Base-by-base conservation (phyloP, 331 rosid species). In the Cydonia oblonga region DNA sequence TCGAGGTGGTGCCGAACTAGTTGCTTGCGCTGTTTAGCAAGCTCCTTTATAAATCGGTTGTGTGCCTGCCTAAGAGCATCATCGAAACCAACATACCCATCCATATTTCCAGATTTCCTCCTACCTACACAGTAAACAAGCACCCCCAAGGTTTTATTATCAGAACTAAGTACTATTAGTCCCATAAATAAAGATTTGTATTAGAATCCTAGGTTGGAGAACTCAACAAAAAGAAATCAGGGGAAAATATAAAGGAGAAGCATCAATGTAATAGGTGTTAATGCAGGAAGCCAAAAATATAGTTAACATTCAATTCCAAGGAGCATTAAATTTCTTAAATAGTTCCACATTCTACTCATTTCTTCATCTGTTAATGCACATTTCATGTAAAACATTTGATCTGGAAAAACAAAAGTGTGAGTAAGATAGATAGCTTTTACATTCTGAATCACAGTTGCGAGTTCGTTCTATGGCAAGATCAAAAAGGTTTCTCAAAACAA, bases 1-100 rank as follows among this genome's bases (percentile, higher is more conserved):
- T 93, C 93, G 64, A 93, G 88, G 78, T 93, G 98, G 79, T 93
- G 93, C 75, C 92, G 76, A 64, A 90, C 96, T 67, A 93, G 87
- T 75, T 87, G 85, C 86, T 93, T 93, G 93, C 92, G 86, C 67
- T 93, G 88, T 86, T 82, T 90, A 66, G 93, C 87, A n/a, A 90
- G 92, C 75, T 93, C 92, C 84, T 79, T 83, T 40, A 89, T 72
- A 70, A 93, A 93, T 49, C 86, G 89, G 83, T 28, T 81, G 80
- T 90, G 89, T 23, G 93, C 90, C 66, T 82, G 82, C 81, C 96
- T 86, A 71, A 90, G 81, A 81, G 98, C 89, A 76, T 96, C 96
- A 69, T 93, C 97, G 76, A 93, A 93, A 76, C 97, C 97, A 25
- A 86, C 86, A 77, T 84, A 93, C 35, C 92, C 96, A 76, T 93